Evolutionary conservation across 140 eudicot genomes (phyloP).

Genomic region (Ambrosia hybrid): DNA sequence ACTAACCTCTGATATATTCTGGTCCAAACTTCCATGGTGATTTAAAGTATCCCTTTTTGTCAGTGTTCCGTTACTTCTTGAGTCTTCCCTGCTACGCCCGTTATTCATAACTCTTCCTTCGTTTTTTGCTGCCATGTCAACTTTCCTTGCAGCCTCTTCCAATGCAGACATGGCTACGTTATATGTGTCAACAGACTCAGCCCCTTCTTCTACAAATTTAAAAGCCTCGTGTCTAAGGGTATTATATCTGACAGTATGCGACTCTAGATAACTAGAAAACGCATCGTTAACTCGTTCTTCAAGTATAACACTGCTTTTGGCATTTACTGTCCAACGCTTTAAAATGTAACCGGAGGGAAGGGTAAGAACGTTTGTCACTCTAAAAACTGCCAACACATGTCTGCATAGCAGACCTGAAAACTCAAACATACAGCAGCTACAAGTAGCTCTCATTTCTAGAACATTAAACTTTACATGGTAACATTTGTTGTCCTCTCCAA

Average conservation of each 20-base stretch:
- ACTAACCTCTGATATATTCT: slow-evolving; percentile 75
- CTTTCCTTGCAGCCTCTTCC: slow-evolving; percentile 62
- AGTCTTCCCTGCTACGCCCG: slow-evolving; percentile 46
- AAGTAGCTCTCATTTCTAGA: slow-evolving; percentile 63
- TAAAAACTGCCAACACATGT: slow-evolving; percentile 75
- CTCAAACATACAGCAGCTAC: slow-evolving; percentile 85
- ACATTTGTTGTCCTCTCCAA: slow-evolving; percentile 64
- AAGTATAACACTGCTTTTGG: slow-evolving; percentile 69
- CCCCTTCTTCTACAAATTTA: slow-evolving; percentile 70
- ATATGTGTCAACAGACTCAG: slow-evolving; percentile 53
- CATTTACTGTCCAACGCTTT: slow-evolving; percentile 71
- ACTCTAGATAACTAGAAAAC: slow-evolving; percentile 63
- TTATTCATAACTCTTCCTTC: slow-evolving; percentile 44
- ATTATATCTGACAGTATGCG: slow-evolving; percentile 71
- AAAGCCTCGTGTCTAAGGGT: slow-evolving; percentile 68
- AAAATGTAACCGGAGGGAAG: slow-evolving; percentile 66
- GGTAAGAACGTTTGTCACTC: slow-evolving; percentile 76
- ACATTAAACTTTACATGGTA: slow-evolving; percentile 62
- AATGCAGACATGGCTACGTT: slow-evolving; percentile 63
- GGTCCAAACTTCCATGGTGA: slow-evolving; percentile 42
- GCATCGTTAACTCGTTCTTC: slow-evolving; percentile 49
- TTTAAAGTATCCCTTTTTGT: slow-evolving; percentile 26
- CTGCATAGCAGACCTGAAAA: slow-evolving; percentile 75
- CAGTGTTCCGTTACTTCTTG: slow-evolving; percentile 31
- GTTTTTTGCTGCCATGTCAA: slow-evolving; percentile 46